These are phyloP conservation scores for Neurospora tetrasperma DNA, from an alignment of 495 filamentous ascomycete genomes.

Conservation along the genomic window DNA sequence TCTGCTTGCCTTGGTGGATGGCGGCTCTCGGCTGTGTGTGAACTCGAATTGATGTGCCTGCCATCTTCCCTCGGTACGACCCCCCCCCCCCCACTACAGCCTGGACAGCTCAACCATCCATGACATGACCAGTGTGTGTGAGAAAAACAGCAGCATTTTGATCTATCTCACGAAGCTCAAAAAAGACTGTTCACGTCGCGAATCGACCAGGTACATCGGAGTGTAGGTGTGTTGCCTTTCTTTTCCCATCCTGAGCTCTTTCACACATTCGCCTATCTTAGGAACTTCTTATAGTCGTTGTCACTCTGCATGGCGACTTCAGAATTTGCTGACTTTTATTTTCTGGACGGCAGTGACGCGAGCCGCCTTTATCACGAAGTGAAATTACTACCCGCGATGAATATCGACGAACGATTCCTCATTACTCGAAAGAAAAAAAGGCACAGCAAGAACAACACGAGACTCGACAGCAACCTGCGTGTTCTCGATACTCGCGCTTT, in stretches of 20 bases:
- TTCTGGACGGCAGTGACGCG: neutral
- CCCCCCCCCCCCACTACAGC: neutral
- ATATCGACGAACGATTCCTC: neutral
- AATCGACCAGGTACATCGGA: neutral
- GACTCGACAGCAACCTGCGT: neutral
- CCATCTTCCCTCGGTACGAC: neutral
- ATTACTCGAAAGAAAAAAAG: neutral
- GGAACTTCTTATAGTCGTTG: neutral
- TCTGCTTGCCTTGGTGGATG: neutral
- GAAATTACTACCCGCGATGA: neutral
- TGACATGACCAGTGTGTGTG: neutral
- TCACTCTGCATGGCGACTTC: neutral
- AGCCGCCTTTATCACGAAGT: neutral
- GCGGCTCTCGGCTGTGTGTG: neutral
- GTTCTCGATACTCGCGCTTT: neutral
- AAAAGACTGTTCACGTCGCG: neutral
- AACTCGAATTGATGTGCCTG: neutral
- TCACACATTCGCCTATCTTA: neutral
- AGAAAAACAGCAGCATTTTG: neutral
- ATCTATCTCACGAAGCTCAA: neutral
- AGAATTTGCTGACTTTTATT: neutral
- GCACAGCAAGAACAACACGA: neutral
- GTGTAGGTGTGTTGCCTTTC: neutral
- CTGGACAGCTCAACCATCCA: neutral
- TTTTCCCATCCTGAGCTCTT: neutral